Evolutionary conservation across 805 yeast genomes (phyloP), one percentile per base, ranked within the genome.

Genomic region (Yarrowia alimentaria): DNA sequence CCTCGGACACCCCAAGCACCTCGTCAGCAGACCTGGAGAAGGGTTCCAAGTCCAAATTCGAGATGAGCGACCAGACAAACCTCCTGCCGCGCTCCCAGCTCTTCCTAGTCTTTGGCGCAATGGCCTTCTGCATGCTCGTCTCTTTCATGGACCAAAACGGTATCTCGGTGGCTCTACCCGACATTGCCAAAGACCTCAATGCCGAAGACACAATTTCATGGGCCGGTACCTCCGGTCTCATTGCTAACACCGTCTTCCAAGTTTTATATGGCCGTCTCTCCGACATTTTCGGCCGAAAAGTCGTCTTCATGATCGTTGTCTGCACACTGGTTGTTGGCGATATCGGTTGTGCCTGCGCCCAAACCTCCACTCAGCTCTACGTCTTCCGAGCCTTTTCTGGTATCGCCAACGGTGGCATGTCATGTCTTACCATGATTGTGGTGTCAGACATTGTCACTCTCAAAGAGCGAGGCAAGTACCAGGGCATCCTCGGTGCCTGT

Each of bases 301-400:
- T 58, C 37, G 68, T 76, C 7, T 59, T 78, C 45, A 55, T 77
- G 30, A 55, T 62, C 3, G 68, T 74, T 24, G 59, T 77, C 25
- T 54, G 59, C 1, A 63, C 76, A 2, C 61, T 78, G 9, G 67
- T 69, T 3, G 45, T 72, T 7, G 69, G 74, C 16, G 79, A 77
- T 55, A 58, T 78, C 22, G 76, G 74, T 4, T 73, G 80, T 58
- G 79, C 78, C 6, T 71, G 77, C 56, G 74, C 76, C n/a, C 67
- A 67, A 51, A 73, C 73, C 1, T 72, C 76, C 3, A 63, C 72
- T 1, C 76, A 76, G 56, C 68, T 78, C 31, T 78, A 63, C 57
- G 66, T 78, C 2, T 77, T 75, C 56, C 64, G 83, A 49, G 80
- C 79, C 0, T 63, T 78, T 49, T 74, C 79, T 12, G 83, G 83